Conservation (phyloP, 805 yeast genomes). For the Candida hispaniensis region DNA sequence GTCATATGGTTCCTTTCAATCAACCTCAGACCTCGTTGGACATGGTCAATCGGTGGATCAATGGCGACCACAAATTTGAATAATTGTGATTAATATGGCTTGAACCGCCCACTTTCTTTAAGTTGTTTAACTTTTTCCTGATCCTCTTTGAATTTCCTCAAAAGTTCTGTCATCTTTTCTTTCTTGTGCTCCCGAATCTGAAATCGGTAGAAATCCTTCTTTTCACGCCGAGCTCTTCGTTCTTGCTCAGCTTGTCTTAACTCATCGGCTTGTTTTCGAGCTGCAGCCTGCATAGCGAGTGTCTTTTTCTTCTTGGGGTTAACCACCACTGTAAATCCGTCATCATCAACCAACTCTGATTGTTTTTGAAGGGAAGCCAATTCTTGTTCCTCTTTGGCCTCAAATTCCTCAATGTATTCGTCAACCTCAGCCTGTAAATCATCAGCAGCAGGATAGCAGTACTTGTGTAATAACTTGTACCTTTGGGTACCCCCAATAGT, state of each 20-base stretch:
- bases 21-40: conserved; percentile 69
- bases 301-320: conserved; percentile 76
- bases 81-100: conserved; percentile 84
- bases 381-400: conserved; percentile 49
- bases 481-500: conserved; percentile 25
- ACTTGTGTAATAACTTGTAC: conserved; percentile 12
- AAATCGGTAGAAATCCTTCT: conserved; percentile 88
- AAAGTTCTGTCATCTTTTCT: conserved; percentile 78
- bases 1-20: conserved; percentile 93
- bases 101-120: conserved; percentile 72
- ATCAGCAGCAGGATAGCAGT: conserved; percentile 34
- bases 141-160: conserved; percentile 77
- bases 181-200: conserved; percentile 92
- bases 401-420: conserved; percentile 54
- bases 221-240: conserved; percentile 52
- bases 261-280: conserved; percentile 17
- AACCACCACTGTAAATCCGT: conserved; percentile 87
- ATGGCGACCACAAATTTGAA: conserved; percentile 49
- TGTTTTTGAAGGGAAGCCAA: conserved; percentile 22
- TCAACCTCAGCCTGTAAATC: conserved; percentile 48
- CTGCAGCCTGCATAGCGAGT: conserved; percentile 40
- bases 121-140: conserved; percentile 72
- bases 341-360: conserved; percentile 64
- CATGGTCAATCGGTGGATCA: conserved; percentile 79
- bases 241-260: conserved; percentile 34